Evolutionary conservation across 2,329 filamentous ascomycete species (phyloP).

Genomic region (Neofusicoccum ribis): DNA sequence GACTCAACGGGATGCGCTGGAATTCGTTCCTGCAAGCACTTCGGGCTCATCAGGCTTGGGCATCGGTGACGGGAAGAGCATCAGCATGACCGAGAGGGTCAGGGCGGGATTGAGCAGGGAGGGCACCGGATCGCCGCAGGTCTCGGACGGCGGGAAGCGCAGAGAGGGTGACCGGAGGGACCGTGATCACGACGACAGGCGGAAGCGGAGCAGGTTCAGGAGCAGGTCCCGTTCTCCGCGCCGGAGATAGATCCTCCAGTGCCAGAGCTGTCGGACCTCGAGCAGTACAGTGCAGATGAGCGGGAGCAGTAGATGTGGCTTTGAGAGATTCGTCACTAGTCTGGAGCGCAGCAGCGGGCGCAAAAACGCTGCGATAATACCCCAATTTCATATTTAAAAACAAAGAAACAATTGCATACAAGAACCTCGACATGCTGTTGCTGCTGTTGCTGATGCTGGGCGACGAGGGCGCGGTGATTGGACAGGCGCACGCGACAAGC

Average conservation of each 20-base stretch:
- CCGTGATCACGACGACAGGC: conserved; percentile 23
- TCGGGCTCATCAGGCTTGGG: conserved; percentile 24
- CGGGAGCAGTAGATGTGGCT: not conserved
- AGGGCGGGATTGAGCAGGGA: conserved; percentile 16
- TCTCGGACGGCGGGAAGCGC: conserved; percentile 28
- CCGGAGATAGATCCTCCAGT: conserved; percentile 22
- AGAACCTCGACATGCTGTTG: no score
- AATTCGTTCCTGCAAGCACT: conserved; percentile 35
- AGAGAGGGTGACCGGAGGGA: conserved; percentile 35
- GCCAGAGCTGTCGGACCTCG: not conserved
- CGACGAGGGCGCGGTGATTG: conserved; percentile 6
- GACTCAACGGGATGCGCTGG: conserved; percentile 31
- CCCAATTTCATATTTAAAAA: not conserved
- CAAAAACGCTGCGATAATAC: not conserved
- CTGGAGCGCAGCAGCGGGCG: not conserved
- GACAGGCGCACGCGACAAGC: not conserved
- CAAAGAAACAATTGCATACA: no score
- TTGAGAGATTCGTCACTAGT: not conserved
- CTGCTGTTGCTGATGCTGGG: not conserved
- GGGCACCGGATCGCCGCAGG: conserved; percentile 18
- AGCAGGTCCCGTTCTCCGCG: conserved; percentile 35
- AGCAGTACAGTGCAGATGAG: not conserved
- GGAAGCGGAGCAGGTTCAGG: conserved; percentile 24
- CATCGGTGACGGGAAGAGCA: conserved; percentile 1
- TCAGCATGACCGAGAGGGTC: conserved; percentile 15